Base-by-base conservation (phyloP, 495 filamentous ascomycete species). In the Pseudoneurospora amorphoporcata region DNA sequence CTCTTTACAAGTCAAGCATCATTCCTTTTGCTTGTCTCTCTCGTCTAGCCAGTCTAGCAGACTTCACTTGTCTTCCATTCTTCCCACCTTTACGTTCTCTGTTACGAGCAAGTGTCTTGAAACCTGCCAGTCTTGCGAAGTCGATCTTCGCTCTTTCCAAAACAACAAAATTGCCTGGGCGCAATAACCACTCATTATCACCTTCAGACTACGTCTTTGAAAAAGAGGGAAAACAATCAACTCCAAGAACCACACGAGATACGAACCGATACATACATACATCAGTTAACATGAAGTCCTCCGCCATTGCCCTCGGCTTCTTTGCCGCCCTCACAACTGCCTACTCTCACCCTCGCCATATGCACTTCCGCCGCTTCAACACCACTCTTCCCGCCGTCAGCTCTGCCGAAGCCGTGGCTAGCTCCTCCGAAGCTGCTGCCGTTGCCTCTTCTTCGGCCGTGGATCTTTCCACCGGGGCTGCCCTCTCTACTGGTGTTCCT, bases 121-220 rank as follows among this genome's bases (percentile, higher is more conserved):
- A 81, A 61, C 79, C 76, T 75, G 75, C 76, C 75, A 71, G 53
- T 39, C 71, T 70, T 65, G 81, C 81, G 80, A 74, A 86, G 84
- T 86, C 80, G 84, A 86, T 75, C 82, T 83, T 84, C 84, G 81
- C 83, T 83, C 75, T 69, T 78, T 76, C 74, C 73, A 58, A 14
- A 76, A 72, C 72, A 65, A 70, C 71, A 68, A 39, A 16, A 73
- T 72, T 61, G 74, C 75, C 75, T 42, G 65, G 75, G 77, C 35
- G 73, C 77, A 72, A 71, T 72, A 70, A 72, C 68, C 39, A 39
- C 17, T 47, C 72, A 29, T 72, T 70, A 47, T 42, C 45, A 43
- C 12, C 53, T 17, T 32, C 68, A 69, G 58, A 58, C 69, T 42
- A 43, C 53, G 39, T 72, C 39, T 19, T 70, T 37, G 43, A 71